phyloP scores from a whole-genome alignment of 2,329 filamentous ascomycete genomes.

The Fusarium dlaminii region DNA sequence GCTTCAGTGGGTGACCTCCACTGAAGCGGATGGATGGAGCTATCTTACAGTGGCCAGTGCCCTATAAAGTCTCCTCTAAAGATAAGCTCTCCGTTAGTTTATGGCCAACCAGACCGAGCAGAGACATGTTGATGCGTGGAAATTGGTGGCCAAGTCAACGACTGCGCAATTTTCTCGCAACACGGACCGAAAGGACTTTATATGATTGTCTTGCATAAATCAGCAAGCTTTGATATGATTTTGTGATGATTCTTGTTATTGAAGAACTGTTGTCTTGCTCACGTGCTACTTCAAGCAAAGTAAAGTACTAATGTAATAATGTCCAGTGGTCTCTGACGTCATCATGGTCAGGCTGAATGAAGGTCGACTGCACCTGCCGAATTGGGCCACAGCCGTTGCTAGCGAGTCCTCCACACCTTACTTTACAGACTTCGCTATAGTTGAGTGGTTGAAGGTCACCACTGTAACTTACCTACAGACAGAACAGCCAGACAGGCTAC shows the following conservation, averaged over 20 bases:
- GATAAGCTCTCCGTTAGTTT: not conserved
- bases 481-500: not conserved
- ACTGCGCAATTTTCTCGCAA: not conserved
- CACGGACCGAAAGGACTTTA: not conserved
- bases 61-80: conserved; percentile 13
- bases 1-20: conserved; percentile 16
- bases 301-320: too few species aligned
- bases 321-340: conserved; percentile 18
- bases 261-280: not conserved
- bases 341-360: not conserved
- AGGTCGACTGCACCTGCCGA: conserved; percentile 16
- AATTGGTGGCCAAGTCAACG: not conserved
- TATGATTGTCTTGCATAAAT: not conserved
- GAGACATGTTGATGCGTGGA: not conserved
- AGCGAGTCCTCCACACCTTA: not conserved
- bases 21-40: conserved; percentile 4
- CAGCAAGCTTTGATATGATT: not conserved
- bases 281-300: not conserved
- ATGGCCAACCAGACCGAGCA: conserved; percentile 29
- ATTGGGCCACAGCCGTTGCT: conserved; percentile 9
- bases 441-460: not conserved
- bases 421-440: not conserved
- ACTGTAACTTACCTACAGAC: not conserved
- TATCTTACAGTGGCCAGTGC: conserved; percentile 18
- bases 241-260: not conserved